Conservation (phyloP, 768 basidiomycete genomes). For the Leccinum olivaceopallidum region DNA sequence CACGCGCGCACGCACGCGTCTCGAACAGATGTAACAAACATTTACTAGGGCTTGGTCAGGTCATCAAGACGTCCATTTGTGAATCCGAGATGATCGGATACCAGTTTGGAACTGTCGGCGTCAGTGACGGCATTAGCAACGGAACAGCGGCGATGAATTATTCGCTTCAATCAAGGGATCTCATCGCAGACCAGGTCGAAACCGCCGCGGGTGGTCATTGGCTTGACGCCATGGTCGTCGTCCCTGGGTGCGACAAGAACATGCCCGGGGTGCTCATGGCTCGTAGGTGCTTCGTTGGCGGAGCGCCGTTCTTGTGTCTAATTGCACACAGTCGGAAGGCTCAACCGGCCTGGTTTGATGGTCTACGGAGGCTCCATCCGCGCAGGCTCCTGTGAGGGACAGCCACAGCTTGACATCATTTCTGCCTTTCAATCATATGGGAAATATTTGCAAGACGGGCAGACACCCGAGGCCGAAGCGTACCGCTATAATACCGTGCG, state of each 20-base stretch:
- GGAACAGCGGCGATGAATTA: slow-evolving; percentile 92
- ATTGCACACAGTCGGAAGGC: slow-evolving; percentile 68
- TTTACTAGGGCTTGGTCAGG: slow-evolving; percentile 83
- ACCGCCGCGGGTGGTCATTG: slow-evolving; percentile 96
- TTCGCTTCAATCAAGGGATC: slow-evolving; percentile 96
- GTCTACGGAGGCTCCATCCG: slow-evolving; percentile 96
- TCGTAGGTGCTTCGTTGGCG: slow-evolving; percentile 49
- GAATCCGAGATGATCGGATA: slow-evolving; percentile 82
- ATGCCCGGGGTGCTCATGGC: slow-evolving; percentile 99
- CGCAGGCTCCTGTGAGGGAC: slow-evolving; percentile 87
- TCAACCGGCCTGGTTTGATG: slow-evolving; percentile 97
- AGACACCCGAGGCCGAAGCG: slow-evolving; percentile 78
- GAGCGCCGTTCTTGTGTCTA: slow-evolving; percentile 3
- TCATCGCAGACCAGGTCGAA: slow-evolving; percentile 97
- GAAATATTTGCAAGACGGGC: slow-evolving; percentile 88
- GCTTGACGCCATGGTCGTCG: slow-evolving; percentile 95
- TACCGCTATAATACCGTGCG: slow-evolving; percentile 86
- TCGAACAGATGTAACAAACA: slow-evolving; percentile 87
- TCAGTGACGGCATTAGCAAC: slow-evolving; percentile 99
- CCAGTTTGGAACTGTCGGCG: slow-evolving; percentile 97
- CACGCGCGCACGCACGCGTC: not conserved
- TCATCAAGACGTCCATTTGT: slow-evolving; percentile 78
- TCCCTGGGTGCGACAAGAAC: slow-evolving; percentile 99
- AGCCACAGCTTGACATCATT: slow-evolving; percentile 90
- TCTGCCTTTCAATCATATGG: slow-evolving; percentile 99